Evolutionary conservation across 176 grass and related monocot genomes (phyloP).

Genomic region (Phyllostachys edulis): DNA sequence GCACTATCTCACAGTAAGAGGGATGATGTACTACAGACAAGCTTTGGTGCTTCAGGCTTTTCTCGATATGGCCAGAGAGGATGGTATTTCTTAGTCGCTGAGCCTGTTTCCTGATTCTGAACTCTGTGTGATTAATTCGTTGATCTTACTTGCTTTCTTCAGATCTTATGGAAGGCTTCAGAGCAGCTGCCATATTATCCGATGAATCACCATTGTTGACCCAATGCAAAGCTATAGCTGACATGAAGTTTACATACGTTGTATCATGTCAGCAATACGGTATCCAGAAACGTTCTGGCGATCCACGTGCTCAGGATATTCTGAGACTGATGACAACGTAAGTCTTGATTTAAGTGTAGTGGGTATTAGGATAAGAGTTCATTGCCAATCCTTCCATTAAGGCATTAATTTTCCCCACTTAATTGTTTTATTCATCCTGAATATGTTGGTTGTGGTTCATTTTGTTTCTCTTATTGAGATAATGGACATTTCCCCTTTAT

Average conservation of each 20-base stretch:
- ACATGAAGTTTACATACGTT: slow-evolving; percentile 98
- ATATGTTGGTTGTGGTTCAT: not conserved
- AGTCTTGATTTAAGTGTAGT: not conserved
- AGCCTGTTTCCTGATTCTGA: slow-evolving; percentile 23
- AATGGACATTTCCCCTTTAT: not conserved
- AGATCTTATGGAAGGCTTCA: slow-evolving; percentile 97
- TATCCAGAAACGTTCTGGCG: slow-evolving; percentile 84
- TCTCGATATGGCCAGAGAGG: slow-evolving; percentile 89
- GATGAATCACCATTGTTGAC: slow-evolving; percentile 68
- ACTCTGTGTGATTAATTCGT: not conserved
- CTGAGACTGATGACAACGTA: slow-evolving; percentile 90
- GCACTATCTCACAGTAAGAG: slow-evolving; percentile 63
- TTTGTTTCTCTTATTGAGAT: slow-evolving; percentile 18
- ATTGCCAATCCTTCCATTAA: not conserved
- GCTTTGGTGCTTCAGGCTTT: slow-evolving; percentile 95
- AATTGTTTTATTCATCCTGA: not conserved
- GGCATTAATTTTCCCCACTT: not conserved
- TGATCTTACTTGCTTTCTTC: slow-evolving; percentile 35
- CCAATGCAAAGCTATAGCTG: slow-evolving; percentile 92
- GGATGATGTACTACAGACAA: slow-evolving; percentile 99
- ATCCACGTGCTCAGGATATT: slow-evolving; percentile 79
- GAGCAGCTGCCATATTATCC: slow-evolving; percentile 60
- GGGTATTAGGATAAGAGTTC: slow-evolving; percentile 3
- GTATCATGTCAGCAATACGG: slow-evolving; percentile 98
- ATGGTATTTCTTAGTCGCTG: slow-evolving; percentile 47